Conservation (phyloP, 179 eudicot genomes). For the Beta macrorhiza region DNA sequence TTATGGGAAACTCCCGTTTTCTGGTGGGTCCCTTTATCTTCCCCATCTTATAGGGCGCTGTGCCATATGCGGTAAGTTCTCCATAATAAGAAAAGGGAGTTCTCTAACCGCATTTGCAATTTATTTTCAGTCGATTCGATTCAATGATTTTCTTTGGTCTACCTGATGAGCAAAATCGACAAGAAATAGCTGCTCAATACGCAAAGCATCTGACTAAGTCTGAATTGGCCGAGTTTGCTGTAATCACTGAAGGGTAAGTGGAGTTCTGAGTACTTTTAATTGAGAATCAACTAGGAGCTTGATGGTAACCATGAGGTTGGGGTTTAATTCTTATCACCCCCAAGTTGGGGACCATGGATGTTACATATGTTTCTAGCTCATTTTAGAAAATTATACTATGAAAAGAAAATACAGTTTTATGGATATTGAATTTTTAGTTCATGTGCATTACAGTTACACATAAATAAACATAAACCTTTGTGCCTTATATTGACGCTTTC, state of each 20-base stretch:
- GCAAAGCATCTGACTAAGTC: slow-evolving; percentile 80
- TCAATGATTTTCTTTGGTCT: slow-evolving; percentile 77
- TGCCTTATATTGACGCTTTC: not conserved
- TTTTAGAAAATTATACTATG: no score
- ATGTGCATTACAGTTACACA: no score
- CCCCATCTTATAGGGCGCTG: no score
- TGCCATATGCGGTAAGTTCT: no score
- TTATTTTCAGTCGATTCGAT: slow-evolving; percentile 77
- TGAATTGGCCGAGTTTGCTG: slow-evolving; percentile 69
- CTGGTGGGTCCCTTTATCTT: no score
- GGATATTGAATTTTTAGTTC: no score
- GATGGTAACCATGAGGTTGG: no score
- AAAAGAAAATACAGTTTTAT: no score
- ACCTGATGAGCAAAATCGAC: slow-evolving; percentile 79
- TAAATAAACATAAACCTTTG: not conserved
- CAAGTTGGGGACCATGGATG: not conserved
- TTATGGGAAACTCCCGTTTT: no score
- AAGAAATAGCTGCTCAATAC: slow-evolving; percentile 86
- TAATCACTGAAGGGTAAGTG: slow-evolving; percentile 67
- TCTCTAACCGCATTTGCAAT: not conserved
- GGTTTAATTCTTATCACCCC: not conserved
- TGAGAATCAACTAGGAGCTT: not conserved
- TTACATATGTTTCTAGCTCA: not conserved
- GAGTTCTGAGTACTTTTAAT: no score
- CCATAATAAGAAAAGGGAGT: no score